phyloP scores from a whole-genome alignment of 2,329 filamentous ascomycete species.

The Chaetomiaceae sp. region DNA sequence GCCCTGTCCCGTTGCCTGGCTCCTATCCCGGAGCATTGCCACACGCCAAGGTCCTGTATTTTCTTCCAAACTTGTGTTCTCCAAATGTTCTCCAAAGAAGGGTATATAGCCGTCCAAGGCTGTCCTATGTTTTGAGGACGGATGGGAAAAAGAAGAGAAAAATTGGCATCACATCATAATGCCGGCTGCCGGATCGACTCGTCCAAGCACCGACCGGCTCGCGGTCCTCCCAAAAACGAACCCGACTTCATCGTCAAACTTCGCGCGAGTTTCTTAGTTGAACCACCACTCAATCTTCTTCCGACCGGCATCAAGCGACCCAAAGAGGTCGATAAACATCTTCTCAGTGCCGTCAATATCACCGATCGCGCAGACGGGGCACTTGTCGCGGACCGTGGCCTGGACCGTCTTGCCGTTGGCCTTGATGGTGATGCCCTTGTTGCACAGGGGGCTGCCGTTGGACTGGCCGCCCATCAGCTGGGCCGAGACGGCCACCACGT shows the following conservation, averaged over 20 bases:
- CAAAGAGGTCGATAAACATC: constrained; percentile 52
- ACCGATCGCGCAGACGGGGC: constrained; percentile 57
- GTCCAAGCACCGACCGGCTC: neutral
- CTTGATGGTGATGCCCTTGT: constrained; percentile 60
- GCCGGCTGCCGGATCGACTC: neutral
- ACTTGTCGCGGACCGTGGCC: constrained; percentile 69
- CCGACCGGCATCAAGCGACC: constrained; percentile 42
- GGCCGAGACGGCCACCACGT: constrained; percentile 66
- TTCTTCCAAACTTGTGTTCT: neutral
- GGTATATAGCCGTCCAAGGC: constrained; percentile 8
- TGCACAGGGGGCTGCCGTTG: constrained; percentile 68
- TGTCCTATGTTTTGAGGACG: neutral
- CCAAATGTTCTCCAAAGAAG: neutral
- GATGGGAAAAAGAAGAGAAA: constrained; percentile 6
- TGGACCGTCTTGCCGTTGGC: constrained; percentile 53
- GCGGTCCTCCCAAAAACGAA: neutral
- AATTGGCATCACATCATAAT: constrained; percentile 12
- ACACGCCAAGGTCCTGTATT: constrained; percentile 1
- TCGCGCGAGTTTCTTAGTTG: constrained; percentile 25
- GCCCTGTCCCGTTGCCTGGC: constrained; percentile 4
- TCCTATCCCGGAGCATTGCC: constrained; percentile 12
- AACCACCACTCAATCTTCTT: constrained; percentile 44
- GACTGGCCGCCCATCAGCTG: constrained; percentile 59
- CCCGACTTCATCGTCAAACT: no score
- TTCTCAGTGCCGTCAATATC: constrained; percentile 59